These are phyloP conservation scores for Bisporella sp. DNA, from an alignment of 2,329 filamentous ascomycete species.

Conservation along the genomic window DNA sequence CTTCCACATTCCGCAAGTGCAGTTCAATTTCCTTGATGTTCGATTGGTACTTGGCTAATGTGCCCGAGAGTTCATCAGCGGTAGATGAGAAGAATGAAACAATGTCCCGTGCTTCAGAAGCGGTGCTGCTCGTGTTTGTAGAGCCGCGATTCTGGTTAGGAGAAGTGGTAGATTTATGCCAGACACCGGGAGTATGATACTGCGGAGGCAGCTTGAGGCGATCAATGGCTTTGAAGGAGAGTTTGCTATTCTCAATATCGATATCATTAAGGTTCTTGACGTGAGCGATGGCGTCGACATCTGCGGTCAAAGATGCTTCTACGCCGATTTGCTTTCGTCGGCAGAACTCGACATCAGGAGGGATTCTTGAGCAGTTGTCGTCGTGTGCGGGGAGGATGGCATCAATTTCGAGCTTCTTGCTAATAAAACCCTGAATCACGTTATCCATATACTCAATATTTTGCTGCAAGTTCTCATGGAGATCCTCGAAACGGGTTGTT, in stretches of 20 bases:
- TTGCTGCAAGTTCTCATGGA: slow-evolving; percentile 73
- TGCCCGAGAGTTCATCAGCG: slow-evolving; percentile 53
- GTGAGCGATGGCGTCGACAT: slow-evolving; percentile 51
- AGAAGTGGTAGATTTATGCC: slow-evolving; percentile 34
- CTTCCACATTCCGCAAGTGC: slow-evolving; percentile 57
- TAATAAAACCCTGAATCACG: slow-evolving; percentile 73
- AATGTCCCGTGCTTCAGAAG: slow-evolving; percentile 49
- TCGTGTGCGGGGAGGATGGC: slow-evolving; percentile 59
- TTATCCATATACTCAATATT: slow-evolving; percentile 73
- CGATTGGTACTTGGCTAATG: slow-evolving; percentile 48
- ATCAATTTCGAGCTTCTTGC: slow-evolving; percentile 69
- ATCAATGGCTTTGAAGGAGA: slow-evolving; percentile 67
- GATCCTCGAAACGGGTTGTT: slow-evolving; percentile 87
- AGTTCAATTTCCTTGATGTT: slow-evolving; percentile 59
- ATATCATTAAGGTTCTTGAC: slow-evolving; percentile 51
- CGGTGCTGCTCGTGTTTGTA: slow-evolving; percentile 26
- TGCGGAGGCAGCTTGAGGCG: slow-evolving; percentile 63
- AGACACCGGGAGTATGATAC: slow-evolving; percentile 37
- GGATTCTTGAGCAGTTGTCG: slow-evolving; percentile 55
- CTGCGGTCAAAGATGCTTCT: slow-evolving; percentile 54
- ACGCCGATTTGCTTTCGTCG: slow-evolving; percentile 54
- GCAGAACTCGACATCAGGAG: slow-evolving; percentile 58
- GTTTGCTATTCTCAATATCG: slow-evolving; percentile 62
- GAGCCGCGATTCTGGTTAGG: slow-evolving; percentile 28
- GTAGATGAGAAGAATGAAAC: slow-evolving; percentile 58